A percentile compares a stretch with the other conserved stretches of the same genome.
phyloP scores from a whole-genome alignment of 2,329 filamentous ascomycete genomes.

The Trichoderma lentiforme region DNA sequence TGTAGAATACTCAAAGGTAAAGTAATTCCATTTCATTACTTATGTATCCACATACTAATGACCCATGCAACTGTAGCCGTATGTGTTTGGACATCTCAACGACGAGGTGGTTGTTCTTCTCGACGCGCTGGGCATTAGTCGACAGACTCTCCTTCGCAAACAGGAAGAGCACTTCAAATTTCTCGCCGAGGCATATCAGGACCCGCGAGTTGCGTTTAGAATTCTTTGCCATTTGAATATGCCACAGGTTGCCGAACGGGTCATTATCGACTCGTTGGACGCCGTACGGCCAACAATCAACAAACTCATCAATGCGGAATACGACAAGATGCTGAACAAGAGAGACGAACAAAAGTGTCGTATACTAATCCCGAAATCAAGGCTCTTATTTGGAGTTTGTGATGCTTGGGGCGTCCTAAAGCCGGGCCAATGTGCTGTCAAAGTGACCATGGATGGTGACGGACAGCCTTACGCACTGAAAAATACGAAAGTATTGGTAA shows the following conservation, averaged over 20 bases:
- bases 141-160: conserved; percentile 32
- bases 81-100: conserved; percentile 39
- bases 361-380: conserved; percentile 37
- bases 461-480: conserved; percentile 34
- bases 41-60: not conserved
- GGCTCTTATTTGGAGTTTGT: conserved; percentile 39
- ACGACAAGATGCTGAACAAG: conserved; percentile 34
- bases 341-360: conserved; percentile 34
- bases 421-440: conserved; percentile 38
- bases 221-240: conserved; percentile 35
- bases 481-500: conserved; percentile 37
- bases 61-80: conserved; percentile 30
- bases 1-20: conserved; percentile 40
- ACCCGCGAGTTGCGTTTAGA: conserved; percentile 33
- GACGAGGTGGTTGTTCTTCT: conserved; percentile 41
- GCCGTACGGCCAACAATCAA: conserved; percentile 28
- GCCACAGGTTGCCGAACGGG: conserved; percentile 35
- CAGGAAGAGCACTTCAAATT: conserved; percentile 36
- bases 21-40: too few relatives aligned
- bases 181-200: conserved; percentile 27
- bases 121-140: conserved; percentile 34
- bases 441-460: conserved; percentile 35
- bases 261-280: conserved; percentile 37
- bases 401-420: conserved; percentile 35
- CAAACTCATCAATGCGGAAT: conserved; percentile 32